Evolutionary conservation across 2,329 filamentous ascomycete species (phyloP), one percentile per base, ranked within the genome.

Genomic region (Botrytis aclada): DNA sequence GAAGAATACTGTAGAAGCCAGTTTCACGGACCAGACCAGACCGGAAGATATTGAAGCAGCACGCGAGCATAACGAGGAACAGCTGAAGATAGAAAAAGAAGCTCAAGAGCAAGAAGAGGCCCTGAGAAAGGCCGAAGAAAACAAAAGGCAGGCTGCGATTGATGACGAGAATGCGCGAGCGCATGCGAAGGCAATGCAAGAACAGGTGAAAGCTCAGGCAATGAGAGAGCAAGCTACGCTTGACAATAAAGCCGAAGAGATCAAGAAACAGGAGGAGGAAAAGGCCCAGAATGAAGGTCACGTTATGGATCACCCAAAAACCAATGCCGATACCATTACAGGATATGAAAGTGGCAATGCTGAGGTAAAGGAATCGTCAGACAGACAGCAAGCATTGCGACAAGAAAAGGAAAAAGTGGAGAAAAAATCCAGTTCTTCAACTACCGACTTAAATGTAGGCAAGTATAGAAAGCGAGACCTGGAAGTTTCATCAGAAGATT

Each of bases 1-100:
- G 64, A 82, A 83, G 2, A 78, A 75, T 4, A 75, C 82, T 10
- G 75, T 66, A 25, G 75, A 77, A 61, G 74, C 71, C 58, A 80
- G 79, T 74, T 82, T 80, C 60, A 78, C 79, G 67, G 79, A 81
- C 43, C 74, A 79, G 41, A 80, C 81, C 58, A 76, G 54, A 69
- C 51, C 45, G 16, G 61, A 62, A 51, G 69, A 75, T 60, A 62
- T 20, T 37, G 67, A 58, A 45, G 65, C 37, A 16, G 62, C 3
- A 18, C 47, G 51, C 20, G 34, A 56, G n/a, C 25, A 34, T 6
- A 18, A 32, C n/a, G 58, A 41, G 25, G n/a, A 65, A 29, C 67
- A 62, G 32, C 60, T 22, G 43, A 18, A 32, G 63, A n/a, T 45
- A 4, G 47, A 20, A 34, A 39, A 72, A 25, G n/a, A 51, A 29